Conservation (phyloP, 1,139 yeast species). For the Yamadazyma epiphylla region DNA sequence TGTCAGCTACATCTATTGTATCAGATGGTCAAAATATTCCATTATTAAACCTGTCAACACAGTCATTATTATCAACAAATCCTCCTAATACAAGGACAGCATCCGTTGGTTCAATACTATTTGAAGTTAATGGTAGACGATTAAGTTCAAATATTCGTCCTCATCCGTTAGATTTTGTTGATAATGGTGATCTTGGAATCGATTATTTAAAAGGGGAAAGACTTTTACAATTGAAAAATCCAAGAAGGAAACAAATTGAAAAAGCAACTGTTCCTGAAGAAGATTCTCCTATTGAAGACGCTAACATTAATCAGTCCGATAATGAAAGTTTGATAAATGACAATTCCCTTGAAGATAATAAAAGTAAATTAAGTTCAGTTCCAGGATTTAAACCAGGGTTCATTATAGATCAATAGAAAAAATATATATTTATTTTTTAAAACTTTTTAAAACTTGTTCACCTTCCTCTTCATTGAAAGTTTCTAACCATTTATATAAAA, state of each 20-base stretch:
- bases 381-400: slow-evolving; percentile 10
- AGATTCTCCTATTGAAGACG: slow-evolving; percentile 5
- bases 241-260: slow-evolving; percentile 18
- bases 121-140: slow-evolving; percentile 18
- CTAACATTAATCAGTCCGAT: too few relatives aligned
- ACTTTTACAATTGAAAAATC: slow-evolving; percentile 29
- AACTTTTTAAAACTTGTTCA: slow-evolving; percentile 7
- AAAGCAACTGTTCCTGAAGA: slow-evolving; percentile 25
- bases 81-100: slow-evolving; percentile 15
- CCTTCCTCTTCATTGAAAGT: slow-evolving; percentile 20
- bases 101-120: slow-evolving; percentile 26
- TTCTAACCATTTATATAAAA: slow-evolving; percentile 44
- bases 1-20: slow-evolving; percentile 21
- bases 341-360: slow-evolving; percentile 1
- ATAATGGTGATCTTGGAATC: slow-evolving; percentile 19
- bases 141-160: slow-evolving; percentile 16
- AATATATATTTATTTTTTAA: neutral
- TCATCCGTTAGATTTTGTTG: slow-evolving; percentile 23
- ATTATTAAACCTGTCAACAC: slow-evolving; percentile 27
- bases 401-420: slow-evolving; percentile 4
- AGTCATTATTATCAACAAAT: slow-evolving; percentile 18
- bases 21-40: slow-evolving; percentile 41
- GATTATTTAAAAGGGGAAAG: slow-evolving; percentile 20
- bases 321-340: too few relatives aligned
- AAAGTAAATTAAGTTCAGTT: slow-evolving; percentile 2